These are phyloP conservation scores for Diospyros kaki DNA, from an alignment of 148 eudicot genomes.

Conservation along the genomic window DNA sequence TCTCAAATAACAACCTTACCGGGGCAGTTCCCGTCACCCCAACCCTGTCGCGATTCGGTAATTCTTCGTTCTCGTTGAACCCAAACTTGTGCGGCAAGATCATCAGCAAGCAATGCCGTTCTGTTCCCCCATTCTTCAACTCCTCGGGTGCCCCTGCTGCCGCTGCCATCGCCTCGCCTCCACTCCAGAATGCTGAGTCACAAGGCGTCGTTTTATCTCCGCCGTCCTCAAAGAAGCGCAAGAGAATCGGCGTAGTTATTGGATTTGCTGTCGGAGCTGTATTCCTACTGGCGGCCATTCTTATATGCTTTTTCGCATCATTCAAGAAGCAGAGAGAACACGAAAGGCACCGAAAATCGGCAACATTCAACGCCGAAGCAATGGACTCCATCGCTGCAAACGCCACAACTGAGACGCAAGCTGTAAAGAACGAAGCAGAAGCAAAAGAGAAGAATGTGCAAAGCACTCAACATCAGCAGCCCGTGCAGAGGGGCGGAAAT, in stretches of 20 bases:
- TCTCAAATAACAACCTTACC: slow-evolving; percentile 53
- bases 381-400: background rate
- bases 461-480: background rate
- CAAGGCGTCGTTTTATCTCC: slow-evolving; percentile 27
- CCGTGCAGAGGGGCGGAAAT: slow-evolving; percentile 37
- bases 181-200: slow-evolving; percentile 24
- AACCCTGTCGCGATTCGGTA: slow-evolving; percentile 31
- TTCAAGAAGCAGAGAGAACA: slow-evolving; percentile 24
- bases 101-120: slow-evolving; percentile 40
- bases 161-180: slow-evolving; percentile 24
- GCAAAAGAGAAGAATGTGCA: slow-evolving; percentile 9
- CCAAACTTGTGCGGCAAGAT: slow-evolving; percentile 65
- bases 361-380: background rate
- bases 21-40: slow-evolving; percentile 58
- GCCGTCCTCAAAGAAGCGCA: slow-evolving; percentile 24
- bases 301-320: slow-evolving; percentile 29
- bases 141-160: slow-evolving; percentile 26
- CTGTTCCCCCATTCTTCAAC: slow-evolving; percentile 52
- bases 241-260: slow-evolving; percentile 35
- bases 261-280: slow-evolving; percentile 37
- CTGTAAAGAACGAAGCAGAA: background rate
- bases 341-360: slow-evolving; percentile 7
- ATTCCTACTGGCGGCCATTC: slow-evolving; percentile 32
- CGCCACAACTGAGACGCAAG: background rate
- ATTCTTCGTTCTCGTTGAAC: slow-evolving; percentile 39